These are phyloP conservation scores for Pulveroboletus sp. DNA, from an alignment of 768 basidiomycete species.

Conservation along the genomic window DNA sequence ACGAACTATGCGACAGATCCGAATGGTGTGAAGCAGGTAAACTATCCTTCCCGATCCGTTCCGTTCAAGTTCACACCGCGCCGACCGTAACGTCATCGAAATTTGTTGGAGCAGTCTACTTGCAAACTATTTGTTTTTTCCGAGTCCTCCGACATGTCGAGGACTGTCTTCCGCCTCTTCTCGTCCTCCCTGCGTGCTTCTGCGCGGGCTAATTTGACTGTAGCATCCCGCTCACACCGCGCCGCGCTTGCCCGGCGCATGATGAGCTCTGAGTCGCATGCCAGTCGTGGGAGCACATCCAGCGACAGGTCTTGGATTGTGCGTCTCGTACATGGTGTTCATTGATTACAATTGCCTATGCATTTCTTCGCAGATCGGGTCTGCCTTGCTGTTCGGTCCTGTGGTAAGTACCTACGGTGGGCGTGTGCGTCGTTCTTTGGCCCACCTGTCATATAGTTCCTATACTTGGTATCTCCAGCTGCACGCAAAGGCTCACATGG, in stretches of 20 bases:
- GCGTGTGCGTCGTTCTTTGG: not conserved
- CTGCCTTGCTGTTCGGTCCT: constrained; percentile 31
- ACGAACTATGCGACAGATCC: too few relatives aligned
- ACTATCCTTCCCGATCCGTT: constrained; percentile 21
- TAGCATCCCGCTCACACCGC: constrained; percentile 13
- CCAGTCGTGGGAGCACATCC: constrained; percentile 13
- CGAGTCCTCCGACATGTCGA: constrained; percentile 16
- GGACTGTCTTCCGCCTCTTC: constrained; percentile 17
- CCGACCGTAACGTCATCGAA: constrained; percentile 26
- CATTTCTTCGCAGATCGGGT: constrained; percentile 24
- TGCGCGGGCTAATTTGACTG: constrained; percentile 3
- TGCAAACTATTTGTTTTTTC: constrained; percentile 17
- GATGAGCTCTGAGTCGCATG: constrained; percentile 26
- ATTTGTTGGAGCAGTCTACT: constrained; percentile 14
- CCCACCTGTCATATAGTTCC: constrained; percentile 16
- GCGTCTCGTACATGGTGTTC: constrained; percentile 2
- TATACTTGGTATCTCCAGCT: constrained; percentile 32
- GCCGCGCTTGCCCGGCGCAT: constrained; percentile 19
- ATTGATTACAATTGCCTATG: not conserved
- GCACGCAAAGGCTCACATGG: constrained; percentile 22
- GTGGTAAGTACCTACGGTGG: constrained; percentile 16
- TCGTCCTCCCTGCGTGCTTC: constrained; percentile 16
- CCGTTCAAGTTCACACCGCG: constrained; percentile 28
- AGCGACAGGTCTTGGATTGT: constrained; percentile 31
- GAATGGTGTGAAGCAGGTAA: not conserved